phyloP scores from a whole-genome alignment of 805 yeast species.

The Pichia nanzhaoensis region DNA sequence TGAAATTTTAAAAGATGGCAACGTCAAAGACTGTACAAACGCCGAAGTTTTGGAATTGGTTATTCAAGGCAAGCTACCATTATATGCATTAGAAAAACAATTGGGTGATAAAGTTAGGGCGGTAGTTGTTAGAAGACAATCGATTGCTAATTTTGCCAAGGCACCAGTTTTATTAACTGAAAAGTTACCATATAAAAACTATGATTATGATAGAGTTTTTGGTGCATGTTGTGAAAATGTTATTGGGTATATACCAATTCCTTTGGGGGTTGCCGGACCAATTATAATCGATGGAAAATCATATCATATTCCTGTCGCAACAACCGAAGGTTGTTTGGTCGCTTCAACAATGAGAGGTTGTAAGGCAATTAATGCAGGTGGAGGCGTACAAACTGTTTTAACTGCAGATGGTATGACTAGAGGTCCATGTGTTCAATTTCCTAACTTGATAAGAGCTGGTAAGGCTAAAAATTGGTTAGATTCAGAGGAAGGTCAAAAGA shows the following conservation, averaged over 20 bases:
- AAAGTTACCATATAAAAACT: constrained; percentile 70
- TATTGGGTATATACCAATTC: constrained; percentile 92
- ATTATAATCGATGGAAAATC: constrained; percentile 82
- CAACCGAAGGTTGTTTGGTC: constrained; percentile 97
- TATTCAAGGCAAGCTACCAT: constrained; percentile 70
- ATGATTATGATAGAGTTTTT: constrained; percentile 91
- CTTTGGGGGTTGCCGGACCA: constrained; percentile 98
- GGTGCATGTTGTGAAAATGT: constrained; percentile 99
- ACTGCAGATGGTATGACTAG: constrained; percentile 98
- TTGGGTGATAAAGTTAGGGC: constrained; percentile 87
- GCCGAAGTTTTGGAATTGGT: constrained; percentile 71
- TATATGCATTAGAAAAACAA: constrained; percentile 92
- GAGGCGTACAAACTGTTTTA: constrained; percentile 88
- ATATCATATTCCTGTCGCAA: constrained; percentile 95
- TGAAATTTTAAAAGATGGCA: constrained; percentile 61
- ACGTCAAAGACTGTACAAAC: constrained; percentile 56
- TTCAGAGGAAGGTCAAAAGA: constrained; percentile 84
- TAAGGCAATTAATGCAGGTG: constrained; percentile 95
- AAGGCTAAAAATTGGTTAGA: constrained; percentile 94
- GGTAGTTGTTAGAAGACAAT: constrained; percentile 84
- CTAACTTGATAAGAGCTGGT: constrained; percentile 79
- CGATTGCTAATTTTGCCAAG: constrained; percentile 77
- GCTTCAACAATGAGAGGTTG: constrained; percentile 99
- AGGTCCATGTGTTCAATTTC: constrained; percentile 95
- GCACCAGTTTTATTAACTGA: constrained; percentile 71